Evolutionary conservation across 768 basidiomycete species (phyloP), one percentile per base, ranked within the genome.

Genomic region (Collybia sordida): DNA sequence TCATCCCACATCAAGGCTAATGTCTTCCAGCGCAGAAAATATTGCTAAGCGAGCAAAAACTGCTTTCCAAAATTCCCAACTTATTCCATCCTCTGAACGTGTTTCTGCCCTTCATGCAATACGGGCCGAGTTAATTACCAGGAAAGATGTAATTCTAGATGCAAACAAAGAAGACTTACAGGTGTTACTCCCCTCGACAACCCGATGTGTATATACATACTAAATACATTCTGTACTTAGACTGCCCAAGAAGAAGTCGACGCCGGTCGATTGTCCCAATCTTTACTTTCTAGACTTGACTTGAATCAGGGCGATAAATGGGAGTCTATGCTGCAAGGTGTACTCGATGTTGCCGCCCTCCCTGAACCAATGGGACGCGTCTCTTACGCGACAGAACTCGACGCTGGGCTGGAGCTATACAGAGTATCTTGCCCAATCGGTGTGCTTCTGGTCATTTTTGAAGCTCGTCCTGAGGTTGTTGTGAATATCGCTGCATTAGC

Each of bases 401-500:
- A 94, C 61, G 89, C 93, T 49, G 79, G 73, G 0, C 76, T 98
- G 18, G 90, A 97, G 56, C 79, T 99, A 3, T 93, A 96, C 69
- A 85, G 93, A 24, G 89, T 98, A 1, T 90, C 96, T 0, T 98
- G 96, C 62, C 95, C 97, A 0, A 95, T 99, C 54, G 97, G 97
- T 18, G 94, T 97, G 1, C 74, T 99, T 11, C 78, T 99, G 44
- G 92, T 98, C 54, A 96, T 99, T 53, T 99, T 99, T 59, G 97
- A 98, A 67, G 90, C 96, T 3, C 80, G 96, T 23, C 97, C 97
- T 1, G 97, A 99, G 65, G 96, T 99, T 11, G 93, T 98, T 21
- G 90, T 98, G 35, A 98, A 98, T 65, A 98, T 99, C 55, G 92
- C 97, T 4, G 82, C 94, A 0, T 73, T 98, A 61, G 96, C 97